Base-by-base conservation (phyloP, 768 basidiomycete species). In the Naganishia randhawae region DNA sequence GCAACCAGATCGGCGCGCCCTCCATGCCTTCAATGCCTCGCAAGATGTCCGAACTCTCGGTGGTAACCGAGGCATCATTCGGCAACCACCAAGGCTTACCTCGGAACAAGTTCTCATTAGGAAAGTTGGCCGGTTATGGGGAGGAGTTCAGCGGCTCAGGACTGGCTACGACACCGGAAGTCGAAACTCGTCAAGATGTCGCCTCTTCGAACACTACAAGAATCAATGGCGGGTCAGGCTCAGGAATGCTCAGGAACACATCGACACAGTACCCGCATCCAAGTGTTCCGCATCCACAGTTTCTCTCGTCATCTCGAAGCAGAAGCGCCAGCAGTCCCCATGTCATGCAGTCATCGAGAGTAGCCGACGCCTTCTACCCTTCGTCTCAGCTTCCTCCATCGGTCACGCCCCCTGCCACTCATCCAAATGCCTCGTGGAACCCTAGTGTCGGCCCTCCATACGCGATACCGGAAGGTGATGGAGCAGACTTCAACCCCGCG, bases 311-410 rank as follows among this genome's bases (percentile, higher is more conserved):
- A 32, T 61, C 81, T 10, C 79, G 82, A 19, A 80, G 72, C 64
- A 75, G 82, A 65, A 80, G 78, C 17, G 81, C 80, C 2, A 80
- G 79, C 17, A 79, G 76, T 37, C 81, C 82, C 10, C 80, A 81
- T 55, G 80, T 81, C 37, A 81, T 81, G 71, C 79, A 78, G 65
- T 61, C 76, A 68, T 73, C 73, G 3, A 64, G 63, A 35, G 54
- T 71, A 27, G 45, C 63, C 25, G 69, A 67, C 32, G 66, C 67
- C 0, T 67, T 68, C 37, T 65, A 50, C 27, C 57, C 31, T 29
- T 63, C 68, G n/a, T 69, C 68, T 52, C 51, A 61, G 16, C 64
- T 61, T 17, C 35, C 65, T 13, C 53, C 68, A 33, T 37, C 50
- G 41, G n/a, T 65, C 19, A 8, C 64, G 16, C 39, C 55, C n/a